Evolutionary conservation across 768 basidiomycete species (phyloP).

Genomic region (Termitomyces sp.): DNA sequence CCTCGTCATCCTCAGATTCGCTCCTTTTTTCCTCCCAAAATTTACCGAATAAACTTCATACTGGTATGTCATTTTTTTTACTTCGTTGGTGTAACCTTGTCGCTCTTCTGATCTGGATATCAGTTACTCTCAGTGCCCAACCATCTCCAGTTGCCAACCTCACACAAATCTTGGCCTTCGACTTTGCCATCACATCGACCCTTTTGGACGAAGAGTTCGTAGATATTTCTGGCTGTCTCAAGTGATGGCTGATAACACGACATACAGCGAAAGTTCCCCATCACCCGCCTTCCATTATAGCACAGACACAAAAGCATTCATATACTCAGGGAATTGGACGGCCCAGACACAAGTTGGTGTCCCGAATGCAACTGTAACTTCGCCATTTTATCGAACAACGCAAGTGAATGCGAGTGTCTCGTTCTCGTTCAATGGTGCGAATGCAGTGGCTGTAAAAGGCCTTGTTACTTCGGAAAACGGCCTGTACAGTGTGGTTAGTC

Average conservation of each 20-base stretch:
- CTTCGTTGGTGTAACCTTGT: neutral
- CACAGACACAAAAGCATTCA: conserved; percentile 9
- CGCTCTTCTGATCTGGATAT: neutral
- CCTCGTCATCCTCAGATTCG: neutral
- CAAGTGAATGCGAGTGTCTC: conserved; percentile 12
- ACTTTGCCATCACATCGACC: conserved; percentile 9
- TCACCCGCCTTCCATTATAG: conserved; percentile 13
- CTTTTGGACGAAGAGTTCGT: conserved; percentile 11
- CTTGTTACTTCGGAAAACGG: conserved; percentile 11
- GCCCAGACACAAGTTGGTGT: conserved; percentile 9
- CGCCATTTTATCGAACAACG: conserved; percentile 12
- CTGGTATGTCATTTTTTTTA: neutral
- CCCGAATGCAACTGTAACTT: conserved; percentile 14
- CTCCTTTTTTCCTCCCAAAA: conserved; percentile 12
- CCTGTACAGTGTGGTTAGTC: conserved; percentile 14
- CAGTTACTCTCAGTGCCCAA: conserved; percentile 14
- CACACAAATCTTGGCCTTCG: conserved; percentile 8
- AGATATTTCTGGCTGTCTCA: neutral
- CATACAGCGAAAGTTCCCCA: conserved; percentile 13
- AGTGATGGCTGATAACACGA: neutral
- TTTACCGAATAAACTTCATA: conserved; percentile 10
- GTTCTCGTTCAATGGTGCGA: conserved; percentile 16
- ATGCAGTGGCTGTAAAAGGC: conserved; percentile 14
- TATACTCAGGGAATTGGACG: conserved; percentile 13
- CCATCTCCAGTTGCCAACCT: conserved; percentile 4